Evolutionary conservation across 306 rosid genomes (phyloP), one percentile per base, ranked within the genome.

Genomic region (Myrica gale): DNA sequence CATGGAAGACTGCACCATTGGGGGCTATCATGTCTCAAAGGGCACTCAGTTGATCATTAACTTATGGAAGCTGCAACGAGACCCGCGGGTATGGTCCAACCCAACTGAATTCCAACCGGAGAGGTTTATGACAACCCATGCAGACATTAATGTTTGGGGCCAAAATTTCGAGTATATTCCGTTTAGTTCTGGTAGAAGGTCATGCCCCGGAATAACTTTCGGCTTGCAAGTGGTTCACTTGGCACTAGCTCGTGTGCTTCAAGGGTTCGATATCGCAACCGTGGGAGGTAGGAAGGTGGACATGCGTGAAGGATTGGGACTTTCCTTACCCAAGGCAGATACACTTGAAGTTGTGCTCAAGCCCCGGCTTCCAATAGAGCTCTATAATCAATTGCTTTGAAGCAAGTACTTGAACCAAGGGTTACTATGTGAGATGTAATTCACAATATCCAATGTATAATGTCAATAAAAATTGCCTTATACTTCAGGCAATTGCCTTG

Each of bases 51-150:
- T 84, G 56, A 17, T 78, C 5, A 69, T 84, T 13, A 81, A 84
- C 56, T 60, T 84, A 16, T 84, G 80, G 85, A 84, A 81, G 23
- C 4, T 81, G 42, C 87, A 84, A 0, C 73, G 85, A 2, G 87
- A 84, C 75, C 82, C 84, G 0, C 39, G 57, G 2, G 45, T 80
- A 16, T 84, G 87, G 84, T 2, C 80, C 0, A 57, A 80, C 58
- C 79, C 84, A 0, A 7, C 21, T 1, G 82, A 80, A 73, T 84
- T 84, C 9, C 76, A 42, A 47, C 82, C 87, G 0, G 77, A 80
- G 11, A 68, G 82, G 72, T 84, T 84, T 52, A n/a, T 80, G 74
- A 82, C 72, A 3, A 66, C 68, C 1, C 62, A 55, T 39, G 79
- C 51, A 11, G 21, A 68, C 0, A 6, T 76, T 39, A 57, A 60